These are phyloP conservation scores for Lichenothelia convexa DNA, from an alignment of 495 filamentous ascomycete species.

Conservation along the genomic window DNA sequence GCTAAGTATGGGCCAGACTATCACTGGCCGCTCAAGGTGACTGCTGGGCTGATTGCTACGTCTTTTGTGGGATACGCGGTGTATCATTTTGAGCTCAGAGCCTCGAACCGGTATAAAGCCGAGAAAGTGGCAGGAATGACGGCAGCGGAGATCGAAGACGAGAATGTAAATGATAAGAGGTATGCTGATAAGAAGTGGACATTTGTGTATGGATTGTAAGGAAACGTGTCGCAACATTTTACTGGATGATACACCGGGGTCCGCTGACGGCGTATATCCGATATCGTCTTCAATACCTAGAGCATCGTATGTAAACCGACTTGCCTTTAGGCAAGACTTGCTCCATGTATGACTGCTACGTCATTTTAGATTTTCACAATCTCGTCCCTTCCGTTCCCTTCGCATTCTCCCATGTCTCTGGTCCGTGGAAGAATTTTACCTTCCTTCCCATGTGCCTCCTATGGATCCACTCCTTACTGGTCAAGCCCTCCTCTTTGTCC, in stretches of 20 bases:
- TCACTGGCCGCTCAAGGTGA: constrained; percentile 25
- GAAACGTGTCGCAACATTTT: too few relatives aligned
- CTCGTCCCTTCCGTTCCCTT: constrained; percentile 26
- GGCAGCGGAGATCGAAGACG: background rate
- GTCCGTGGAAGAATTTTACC: too few relatives aligned
- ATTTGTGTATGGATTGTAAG: constrained; percentile 8
- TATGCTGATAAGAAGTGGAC: constrained; percentile 9
- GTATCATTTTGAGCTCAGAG: constrained; percentile 7
- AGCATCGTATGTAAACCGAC: too few relatives aligned
- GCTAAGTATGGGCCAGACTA: constrained; percentile 25
- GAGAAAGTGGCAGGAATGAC: background rate
- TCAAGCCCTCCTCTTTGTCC: constrained; percentile 22
- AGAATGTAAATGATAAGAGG: constrained; percentile 3
- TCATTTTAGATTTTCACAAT: too few relatives aligned
- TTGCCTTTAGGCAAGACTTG: too few relatives aligned
- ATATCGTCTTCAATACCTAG: too few relatives aligned
- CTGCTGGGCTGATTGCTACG: constrained; percentile 23
- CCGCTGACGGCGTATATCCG: too few relatives aligned
- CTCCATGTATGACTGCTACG: too few relatives aligned
- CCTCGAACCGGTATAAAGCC: background rate
- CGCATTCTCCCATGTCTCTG: constrained; percentile 21
- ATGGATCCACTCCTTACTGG: constrained; percentile 32
- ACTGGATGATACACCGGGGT: too few relatives aligned
- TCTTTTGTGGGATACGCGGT: constrained; percentile 26
- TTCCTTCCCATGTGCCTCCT: constrained; percentile 25